Evolutionary conservation across 305 asterid species (phyloP).

Genomic region (Fraxinus xanthoxyloides): DNA sequence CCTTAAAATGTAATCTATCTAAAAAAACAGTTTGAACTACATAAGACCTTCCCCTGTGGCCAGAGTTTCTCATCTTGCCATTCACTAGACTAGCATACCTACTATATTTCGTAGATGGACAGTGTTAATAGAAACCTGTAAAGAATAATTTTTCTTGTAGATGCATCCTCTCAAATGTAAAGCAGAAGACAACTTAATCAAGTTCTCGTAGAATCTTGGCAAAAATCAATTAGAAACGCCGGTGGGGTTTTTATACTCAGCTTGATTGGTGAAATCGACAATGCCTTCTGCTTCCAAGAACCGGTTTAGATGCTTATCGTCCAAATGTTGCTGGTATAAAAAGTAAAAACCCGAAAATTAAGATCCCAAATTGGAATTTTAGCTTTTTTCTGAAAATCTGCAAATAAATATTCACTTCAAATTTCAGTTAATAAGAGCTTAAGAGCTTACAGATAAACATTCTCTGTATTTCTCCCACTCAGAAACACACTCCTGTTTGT

Average conservation of each 20-base stretch:
- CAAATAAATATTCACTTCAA: background rate
- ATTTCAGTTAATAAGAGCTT: conserved; percentile 27
- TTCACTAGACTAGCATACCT: background rate
- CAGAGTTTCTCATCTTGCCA: background rate
- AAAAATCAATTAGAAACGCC: conserved; percentile 30
- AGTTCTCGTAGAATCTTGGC: conserved; percentile 16
- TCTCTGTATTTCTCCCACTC: conserved; percentile 85
- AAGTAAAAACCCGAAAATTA: background rate
- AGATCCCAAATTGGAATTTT: background rate
- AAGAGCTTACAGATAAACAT: conserved; percentile 73
- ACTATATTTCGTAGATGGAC: background rate
- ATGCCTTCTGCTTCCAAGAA: conserved; percentile 74
- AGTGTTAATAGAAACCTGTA: background rate
- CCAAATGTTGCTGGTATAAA: conserved; percentile 69
- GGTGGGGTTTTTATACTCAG: conserved; percentile 30
- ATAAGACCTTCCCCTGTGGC: background rate
- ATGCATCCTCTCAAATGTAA: background rate
- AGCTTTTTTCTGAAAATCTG: background rate
- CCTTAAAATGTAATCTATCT: background rate
- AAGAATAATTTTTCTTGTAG: background rate
- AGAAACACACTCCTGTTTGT: conserved; percentile 62
- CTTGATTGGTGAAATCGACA: conserved; percentile 42
- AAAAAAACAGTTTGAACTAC: background rate
- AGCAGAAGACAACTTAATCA: background rate
- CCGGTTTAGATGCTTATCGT: conserved; percentile 76